Evolutionary conservation across 1,284 basidiomycete species (phyloP), one percentile per base, ranked within the genome.

Genomic region (Apiotrichum domesticum): DNA sequence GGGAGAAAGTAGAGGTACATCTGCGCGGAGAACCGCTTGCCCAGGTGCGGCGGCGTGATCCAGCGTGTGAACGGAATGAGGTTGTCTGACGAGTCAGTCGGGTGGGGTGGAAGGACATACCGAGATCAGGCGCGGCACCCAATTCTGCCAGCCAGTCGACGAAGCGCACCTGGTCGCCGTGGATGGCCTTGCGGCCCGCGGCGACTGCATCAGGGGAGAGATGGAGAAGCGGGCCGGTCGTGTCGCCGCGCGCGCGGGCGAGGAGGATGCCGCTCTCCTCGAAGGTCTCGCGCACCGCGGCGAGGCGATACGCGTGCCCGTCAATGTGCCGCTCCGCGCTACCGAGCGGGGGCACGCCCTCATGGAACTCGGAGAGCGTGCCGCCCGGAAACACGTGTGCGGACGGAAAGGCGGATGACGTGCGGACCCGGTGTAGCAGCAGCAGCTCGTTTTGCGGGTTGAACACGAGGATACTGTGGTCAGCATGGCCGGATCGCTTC

Each of bases 1-100:
- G 60, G 60, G 3, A 62, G 60, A 21, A 62, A 46, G 52, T 62
- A 62, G 44, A 62, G 56, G 56, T 62, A 62, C 60, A 62, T 62
- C 46, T 62, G 60, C 7, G 57, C 56, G 39, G 56, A 58, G 54
- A 58, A 62, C 44, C 59, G 59, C 21, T 54, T 61, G 9, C 50
- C 54, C 4, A 48, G 44, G 8, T 48, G 41, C 3, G 52, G 47
- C 6, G 59, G 59, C 14, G 59, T 61, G 33, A 61, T 58, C 59
- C 59, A 61, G 29, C 59, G 56, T 41, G 59, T 61, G 42, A 61
- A 61, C 2, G 59, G 56, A 11, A 61, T 47, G 33, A 61, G 54
- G 11, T 52, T 55, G 29, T 54, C 59, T 61, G 50, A 11, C 0
- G 33, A 37, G 3, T 15, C 13, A 41, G 21, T 21, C 21, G 21